A percentile compares a stretch with the other conserved stretches of the same genome.
Evolutionary conservation across 352 stramenopile genomes (phyloP).

Genomic region (Globisporangium echinulatum): DNA sequence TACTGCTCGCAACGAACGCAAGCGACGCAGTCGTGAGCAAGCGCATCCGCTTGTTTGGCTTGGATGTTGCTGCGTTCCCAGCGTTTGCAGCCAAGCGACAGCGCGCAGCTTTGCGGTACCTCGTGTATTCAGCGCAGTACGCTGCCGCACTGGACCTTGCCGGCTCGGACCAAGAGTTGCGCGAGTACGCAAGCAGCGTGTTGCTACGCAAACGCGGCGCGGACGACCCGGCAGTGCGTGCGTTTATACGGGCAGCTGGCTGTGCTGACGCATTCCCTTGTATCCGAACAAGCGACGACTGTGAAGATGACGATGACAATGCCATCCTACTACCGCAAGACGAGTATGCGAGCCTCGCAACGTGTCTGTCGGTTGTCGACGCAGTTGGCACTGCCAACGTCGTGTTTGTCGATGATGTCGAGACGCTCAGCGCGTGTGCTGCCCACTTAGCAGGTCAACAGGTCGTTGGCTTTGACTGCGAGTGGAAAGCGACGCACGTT

Average conservation of each 20-base stretch:
- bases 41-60: slow-evolving; percentile 46
- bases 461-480: slow-evolving; percentile 68
- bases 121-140: slow-evolving; percentile 55
- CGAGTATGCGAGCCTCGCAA: slow-evolving; percentile 32
- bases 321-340: slow-evolving; percentile 24
- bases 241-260: slow-evolving; percentile 47
- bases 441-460: slow-evolving; percentile 32
- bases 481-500: slow-evolving; percentile 61
- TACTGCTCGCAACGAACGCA: slow-evolving; percentile 36
- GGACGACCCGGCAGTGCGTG: slow-evolving; percentile 31
- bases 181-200: slow-evolving; percentile 49
- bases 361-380: slow-evolving; percentile 36
- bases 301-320: too few species aligned
- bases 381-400: slow-evolving; percentile 33
- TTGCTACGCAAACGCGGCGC: slow-evolving; percentile 38
- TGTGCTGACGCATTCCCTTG: slow-evolving; percentile 29
- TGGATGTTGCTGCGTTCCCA: slow-evolving; percentile 50
- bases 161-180: slow-evolving; percentile 10
- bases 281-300: too few species aligned
- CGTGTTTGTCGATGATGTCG: slow-evolving; percentile 51
- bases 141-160: slow-evolving; percentile 12
- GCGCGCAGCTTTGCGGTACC: slow-evolving; percentile 43
- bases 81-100: slow-evolving; percentile 45
- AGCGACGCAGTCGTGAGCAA: slow-evolving; percentile 73
- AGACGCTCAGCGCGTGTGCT: slow-evolving; percentile 25